Conservation (phyloP, 495 filamentous ascomycete species). For the Clohesyomyces aquaticus region DNA sequence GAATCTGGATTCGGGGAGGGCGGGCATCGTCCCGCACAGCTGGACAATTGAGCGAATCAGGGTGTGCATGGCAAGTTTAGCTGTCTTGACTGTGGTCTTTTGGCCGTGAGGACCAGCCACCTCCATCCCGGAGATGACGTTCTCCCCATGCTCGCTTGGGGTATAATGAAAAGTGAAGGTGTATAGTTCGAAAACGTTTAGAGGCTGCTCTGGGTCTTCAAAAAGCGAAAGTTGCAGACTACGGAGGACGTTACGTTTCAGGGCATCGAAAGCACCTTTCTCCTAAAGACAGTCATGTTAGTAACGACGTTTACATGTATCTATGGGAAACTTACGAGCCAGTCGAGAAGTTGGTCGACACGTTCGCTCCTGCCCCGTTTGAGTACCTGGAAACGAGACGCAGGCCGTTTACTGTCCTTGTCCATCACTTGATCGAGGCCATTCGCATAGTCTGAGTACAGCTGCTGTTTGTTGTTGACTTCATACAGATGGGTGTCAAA, state of each 20-base stretch:
- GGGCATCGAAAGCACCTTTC: slow-evolving; percentile 54
- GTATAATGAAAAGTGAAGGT: slow-evolving; percentile 57
- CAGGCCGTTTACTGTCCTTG: slow-evolving; percentile 40
- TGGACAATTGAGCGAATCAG: slow-evolving; percentile 49
- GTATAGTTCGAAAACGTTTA: slow-evolving; percentile 55
- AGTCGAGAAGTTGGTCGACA: slow-evolving; percentile 52
- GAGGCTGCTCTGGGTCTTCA: slow-evolving; percentile 46
- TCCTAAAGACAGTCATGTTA: slow-evolving; percentile 41
- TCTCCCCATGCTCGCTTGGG: slow-evolving; percentile 24
- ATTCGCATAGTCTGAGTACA: slow-evolving; percentile 43
- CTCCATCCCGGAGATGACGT: slow-evolving; percentile 47
- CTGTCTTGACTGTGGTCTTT: slow-evolving; percentile 47
- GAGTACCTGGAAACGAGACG: slow-evolving; percentile 42
- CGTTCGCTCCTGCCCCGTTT: slow-evolving; percentile 42
- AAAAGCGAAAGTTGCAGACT: slow-evolving; percentile 54
- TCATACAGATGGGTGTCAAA: slow-evolving; percentile 41
- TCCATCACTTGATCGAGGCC: slow-evolving; percentile 34
- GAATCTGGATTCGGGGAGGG: slow-evolving; percentile 49
- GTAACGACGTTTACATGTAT: slow-evolving; percentile 3
- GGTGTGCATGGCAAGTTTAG: slow-evolving; percentile 47
- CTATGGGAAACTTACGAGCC: slow-evolving; percentile 46
- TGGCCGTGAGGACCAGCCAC: slow-evolving; percentile 46
- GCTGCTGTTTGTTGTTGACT: slow-evolving; percentile 17
- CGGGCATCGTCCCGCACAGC: slow-evolving; percentile 49
- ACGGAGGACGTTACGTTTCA: slow-evolving; percentile 49